phyloP scores from a whole-genome alignment of 2,329 filamentous ascomycete species.

The Trichoderma koningiopsis region DNA sequence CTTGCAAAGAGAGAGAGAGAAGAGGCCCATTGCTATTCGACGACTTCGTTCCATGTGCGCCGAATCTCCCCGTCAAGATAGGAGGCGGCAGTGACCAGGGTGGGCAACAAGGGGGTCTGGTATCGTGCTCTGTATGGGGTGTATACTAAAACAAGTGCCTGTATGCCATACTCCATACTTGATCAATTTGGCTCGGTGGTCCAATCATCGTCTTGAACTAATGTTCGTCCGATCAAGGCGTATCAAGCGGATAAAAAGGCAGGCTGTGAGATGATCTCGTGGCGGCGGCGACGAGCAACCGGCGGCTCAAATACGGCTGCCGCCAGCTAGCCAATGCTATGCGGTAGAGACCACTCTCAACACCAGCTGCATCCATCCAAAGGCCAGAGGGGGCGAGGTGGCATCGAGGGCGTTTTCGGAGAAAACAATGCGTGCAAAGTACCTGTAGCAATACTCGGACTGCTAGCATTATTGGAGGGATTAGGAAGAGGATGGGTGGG shows the following conservation, averaged over 20 bases:
- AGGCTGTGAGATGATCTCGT: conserved; percentile 23
- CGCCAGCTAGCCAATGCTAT: conserved; percentile 14
- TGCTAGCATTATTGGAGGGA: conserved; percentile 20
- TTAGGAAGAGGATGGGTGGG: conserved; percentile 19
- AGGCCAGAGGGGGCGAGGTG: conserved; percentile 14
- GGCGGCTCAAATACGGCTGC: conserved; percentile 16
- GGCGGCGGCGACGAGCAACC: conserved; percentile 18
- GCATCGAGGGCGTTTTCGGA: conserved; percentile 9
- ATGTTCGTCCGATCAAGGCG: conserved; percentile 24
- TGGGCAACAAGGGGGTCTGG: not conserved
- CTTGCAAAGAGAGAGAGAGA: not conserved
- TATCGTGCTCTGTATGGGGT: not conserved
- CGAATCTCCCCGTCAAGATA: conserved; percentile 25
- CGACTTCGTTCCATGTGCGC: conserved; percentile 15
- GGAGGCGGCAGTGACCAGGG: conserved; percentile 7
- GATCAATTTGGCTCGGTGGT: not conserved
- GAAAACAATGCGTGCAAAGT: conserved; percentile 12
- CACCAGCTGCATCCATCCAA: conserved; percentile 15
- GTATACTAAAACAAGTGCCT: not conserved
- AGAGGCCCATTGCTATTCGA: conserved; percentile 1
- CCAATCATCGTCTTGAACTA: conserved; percentile 6
- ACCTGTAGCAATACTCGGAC: not conserved
- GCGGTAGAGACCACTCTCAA: conserved; percentile 1
- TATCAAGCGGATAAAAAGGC: conserved; percentile 22
- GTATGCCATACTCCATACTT: not conserved